These are phyloP conservation scores for Asterochloris sp. DNA, from an alignment of 139 green algal genomes.

Conservation along the genomic window DNA sequence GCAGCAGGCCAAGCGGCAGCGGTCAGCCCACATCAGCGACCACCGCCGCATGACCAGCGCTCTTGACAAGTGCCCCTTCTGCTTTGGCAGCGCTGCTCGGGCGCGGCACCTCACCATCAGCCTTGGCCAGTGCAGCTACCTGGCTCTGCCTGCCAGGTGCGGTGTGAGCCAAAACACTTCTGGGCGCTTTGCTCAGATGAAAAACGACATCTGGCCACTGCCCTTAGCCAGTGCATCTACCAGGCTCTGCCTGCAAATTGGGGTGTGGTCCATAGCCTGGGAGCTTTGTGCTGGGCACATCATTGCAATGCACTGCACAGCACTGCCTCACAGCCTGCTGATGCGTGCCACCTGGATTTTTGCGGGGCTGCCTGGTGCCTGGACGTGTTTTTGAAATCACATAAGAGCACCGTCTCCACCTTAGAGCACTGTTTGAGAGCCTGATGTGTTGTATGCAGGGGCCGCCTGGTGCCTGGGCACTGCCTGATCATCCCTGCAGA, in stretches of 20 bases:
- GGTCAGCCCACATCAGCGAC: constrained; percentile 9
- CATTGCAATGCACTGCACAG: no score
- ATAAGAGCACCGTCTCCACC: no score
- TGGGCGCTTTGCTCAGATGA: background rate
- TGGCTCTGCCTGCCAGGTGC: constrained; percentile 66
- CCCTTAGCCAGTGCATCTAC: no score
- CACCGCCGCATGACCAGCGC: constrained; percentile 8
- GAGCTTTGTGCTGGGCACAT: no score
- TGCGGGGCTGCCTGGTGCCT: background rate
- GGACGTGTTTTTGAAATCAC: no score
- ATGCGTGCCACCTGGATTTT: no score
- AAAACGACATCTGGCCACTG: no score
- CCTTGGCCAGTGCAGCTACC: constrained; percentile 74
- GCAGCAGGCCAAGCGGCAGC: constrained; percentile 14
- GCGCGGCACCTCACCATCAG: constrained; percentile 75
- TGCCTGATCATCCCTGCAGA: constrained; percentile 78
- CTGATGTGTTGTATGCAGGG: constrained; percentile 16
- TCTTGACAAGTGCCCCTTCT: constrained; percentile 36
- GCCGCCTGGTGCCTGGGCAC: constrained; percentile 77
- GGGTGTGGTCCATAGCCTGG: no score
- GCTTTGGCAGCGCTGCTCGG: constrained; percentile 39
- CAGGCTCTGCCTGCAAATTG: no score
- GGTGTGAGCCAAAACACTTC: background rate
- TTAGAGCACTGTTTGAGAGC: no score
- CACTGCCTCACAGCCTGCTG: no score